Conservation (phyloP, 371 early-diverging fungal genomes). For the Mortierella sp. region DNA sequence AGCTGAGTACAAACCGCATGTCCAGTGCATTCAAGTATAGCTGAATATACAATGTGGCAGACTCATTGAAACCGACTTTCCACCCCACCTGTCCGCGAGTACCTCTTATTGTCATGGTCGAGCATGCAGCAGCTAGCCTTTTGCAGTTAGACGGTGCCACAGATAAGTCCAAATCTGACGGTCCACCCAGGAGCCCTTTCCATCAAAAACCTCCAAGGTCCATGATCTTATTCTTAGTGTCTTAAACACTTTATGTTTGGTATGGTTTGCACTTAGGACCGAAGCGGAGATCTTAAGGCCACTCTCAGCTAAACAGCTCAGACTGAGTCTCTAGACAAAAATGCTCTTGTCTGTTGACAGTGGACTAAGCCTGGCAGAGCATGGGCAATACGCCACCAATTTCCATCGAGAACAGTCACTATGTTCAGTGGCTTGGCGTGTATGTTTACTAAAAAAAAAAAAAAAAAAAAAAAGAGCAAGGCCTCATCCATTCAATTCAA, state of each 20-base stretch:
- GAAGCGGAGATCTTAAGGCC: conserved; percentile 78
- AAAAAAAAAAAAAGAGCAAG: conserved; percentile 5
- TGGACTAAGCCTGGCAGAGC: conserved; percentile 57
- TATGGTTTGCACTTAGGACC: conserved; percentile 79
- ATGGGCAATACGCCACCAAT: not conserved
- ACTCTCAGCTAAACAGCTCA: conserved; percentile 65
- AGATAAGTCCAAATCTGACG: conserved; percentile 66
- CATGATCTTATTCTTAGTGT: conserved; percentile 75
- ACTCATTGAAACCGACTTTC: conserved; percentile 71
- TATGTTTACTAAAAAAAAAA: conserved; percentile 21
- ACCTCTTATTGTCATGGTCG: conserved; percentile 78
- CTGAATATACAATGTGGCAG: conserved; percentile 68
- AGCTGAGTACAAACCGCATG: conserved; percentile 72
- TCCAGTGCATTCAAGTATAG: conserved; percentile 76
- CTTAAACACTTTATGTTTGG: conserved; percentile 70
- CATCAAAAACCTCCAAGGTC: conserved; percentile 85
- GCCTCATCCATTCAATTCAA: not conserved
- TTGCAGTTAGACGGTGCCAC: conserved; percentile 73
- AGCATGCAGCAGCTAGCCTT: conserved; percentile 74
- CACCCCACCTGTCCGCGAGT: conserved; percentile 79
- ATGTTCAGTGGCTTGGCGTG: conserved; percentile 4
- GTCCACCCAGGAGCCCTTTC: no score
- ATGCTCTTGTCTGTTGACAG: conserved; percentile 77
- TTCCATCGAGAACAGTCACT: not conserved
- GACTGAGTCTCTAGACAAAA: conserved; percentile 85